Evolutionary conservation across 2,329 filamentous ascomycete genomes (phyloP), one percentile per base, ranked within the genome.

Genomic region (Cytospora leucostoma): DNA sequence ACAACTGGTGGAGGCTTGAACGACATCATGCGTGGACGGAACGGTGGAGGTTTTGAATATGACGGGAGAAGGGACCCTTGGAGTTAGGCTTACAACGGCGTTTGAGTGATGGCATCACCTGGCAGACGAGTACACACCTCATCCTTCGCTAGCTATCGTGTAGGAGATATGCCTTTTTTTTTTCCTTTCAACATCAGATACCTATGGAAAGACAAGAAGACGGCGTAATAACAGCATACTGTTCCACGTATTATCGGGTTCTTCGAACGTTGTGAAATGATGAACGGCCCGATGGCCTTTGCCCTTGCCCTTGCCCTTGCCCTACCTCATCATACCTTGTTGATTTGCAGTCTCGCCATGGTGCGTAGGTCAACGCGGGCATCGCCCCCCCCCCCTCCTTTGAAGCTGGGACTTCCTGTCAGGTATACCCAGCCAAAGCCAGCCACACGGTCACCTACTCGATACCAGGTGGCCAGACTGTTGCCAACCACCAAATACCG

Each of bases 171-270:
- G 44, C 53, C 63, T 65, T 51, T 63, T 55, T 40, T 54, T 59
- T 54, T 53, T 60, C 35, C 47, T 58, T n/a, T 53, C 38, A 59
- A 56, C 49, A 63, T 66, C 61, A 66, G 65, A 67, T 67, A 67
- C 66, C 66, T 67, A 58, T 55, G 63, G 59, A 62, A 60, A 58
- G 66, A 57, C 59, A 62, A 57, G 56, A 62, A 61, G 61, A 66
- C 51, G 38, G 59, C 54, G 58, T 49, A 49, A 53, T 51, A 37
- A 44, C 52, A n/a, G 38, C 34, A 47, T 55, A 54, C 60, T 58
- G 54, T 53, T 52, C 32, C 60, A 37, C n/a, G 53, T 50, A 55
- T 55, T 55, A 61, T 47, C 40, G 27, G 37, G 53, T 61, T 44
- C 33, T 61, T 61, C 40, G 51, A 55, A 32, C 56, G 49, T 34